These are phyloP conservation scores for Amphichorda felina DNA, from an alignment of 2,329 filamentous ascomycete genomes.

Conservation along the genomic window DNA sequence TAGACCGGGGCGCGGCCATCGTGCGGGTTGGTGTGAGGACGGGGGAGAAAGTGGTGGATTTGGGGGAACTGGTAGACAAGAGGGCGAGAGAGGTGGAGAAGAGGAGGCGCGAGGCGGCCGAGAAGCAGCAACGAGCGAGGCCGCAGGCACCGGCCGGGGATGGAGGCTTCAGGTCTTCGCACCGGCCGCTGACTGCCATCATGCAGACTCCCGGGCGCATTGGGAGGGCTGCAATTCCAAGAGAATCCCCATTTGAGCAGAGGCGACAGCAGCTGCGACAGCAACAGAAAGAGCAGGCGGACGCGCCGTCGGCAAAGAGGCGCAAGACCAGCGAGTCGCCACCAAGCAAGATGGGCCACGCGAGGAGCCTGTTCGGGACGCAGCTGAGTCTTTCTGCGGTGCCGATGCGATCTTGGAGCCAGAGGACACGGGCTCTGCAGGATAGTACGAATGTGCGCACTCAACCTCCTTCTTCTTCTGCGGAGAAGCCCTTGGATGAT, in stretches of 20 bases:
- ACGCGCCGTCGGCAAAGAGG: constrained; percentile 13
- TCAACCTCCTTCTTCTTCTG: not conserved
- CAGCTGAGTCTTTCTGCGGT: constrained; percentile 16
- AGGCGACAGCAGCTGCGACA: constrained; percentile 2
- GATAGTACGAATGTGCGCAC: constrained; percentile 8
- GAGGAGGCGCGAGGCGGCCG: constrained; percentile 30
- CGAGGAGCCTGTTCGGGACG: constrained; percentile 21
- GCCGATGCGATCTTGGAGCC: constrained; percentile 8
- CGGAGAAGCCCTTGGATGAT: not conserved
- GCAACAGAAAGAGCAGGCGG: constrained; percentile 5
- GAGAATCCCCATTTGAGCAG: constrained; percentile 20
- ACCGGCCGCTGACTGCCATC: constrained; percentile 29
- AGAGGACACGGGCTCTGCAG: constrained; percentile 8
- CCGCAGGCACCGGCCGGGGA: not conserved
- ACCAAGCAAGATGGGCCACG: constrained; percentile 19
- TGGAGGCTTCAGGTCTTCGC: constrained; percentile 9
- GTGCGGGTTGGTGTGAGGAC: constrained; percentile 71
- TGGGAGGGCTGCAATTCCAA: constrained; percentile 19
- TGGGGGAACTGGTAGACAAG: constrained; percentile 65
- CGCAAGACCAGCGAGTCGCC: constrained; percentile 15
- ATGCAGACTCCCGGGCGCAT: constrained; percentile 16
- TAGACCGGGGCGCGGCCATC: constrained; percentile 64
- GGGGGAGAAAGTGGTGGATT: constrained; percentile 64
- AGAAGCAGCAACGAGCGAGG: constrained; percentile 14
- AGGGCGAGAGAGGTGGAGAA: constrained; percentile 44